Evolutionary conservation across 805 yeast genomes (phyloP), one percentile per base, ranked within the genome.

Genomic region (Sungouiella thailandica): DNA sequence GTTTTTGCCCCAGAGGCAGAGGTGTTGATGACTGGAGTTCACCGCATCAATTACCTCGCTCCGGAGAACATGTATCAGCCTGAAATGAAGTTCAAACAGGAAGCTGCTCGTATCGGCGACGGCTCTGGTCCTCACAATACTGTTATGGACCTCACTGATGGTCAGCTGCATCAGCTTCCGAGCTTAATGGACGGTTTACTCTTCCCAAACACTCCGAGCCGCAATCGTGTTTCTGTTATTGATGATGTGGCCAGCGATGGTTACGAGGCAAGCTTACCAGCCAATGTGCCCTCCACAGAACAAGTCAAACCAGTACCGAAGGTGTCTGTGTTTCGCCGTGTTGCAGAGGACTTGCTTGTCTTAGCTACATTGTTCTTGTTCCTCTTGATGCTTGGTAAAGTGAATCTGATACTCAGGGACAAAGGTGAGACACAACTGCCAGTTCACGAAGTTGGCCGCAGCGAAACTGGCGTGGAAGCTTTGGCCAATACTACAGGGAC

Each of bases 261-360:
- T 9, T 19, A 19, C 22, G 8, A 19, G 7, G 8, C 22, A 19
- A 9, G 9, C 8, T 7, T 19, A 7, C 22, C 22, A 7, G 22
- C 22, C 9, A 9, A 19, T 19, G 12, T 29, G 4, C 31, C 17
- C 14, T 18, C 22, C 10, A 34, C 38, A 12, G 35, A 24, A 16
- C n/a, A n/a, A n/a, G n/a, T n/a, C n/a, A n/a, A n/a, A n/a, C n/a
- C n/a, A n/a, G 9, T 9, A 9, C 22, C 7, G 7, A 19, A 19
- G 22, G 31, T 43, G 29, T 37, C 33, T 13, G 26, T 65, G 25
- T 28, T 37, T 25, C 41, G 52, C 10, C 52, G 74, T 37, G 50
- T 69, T 4, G 49, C 68, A 34, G 82, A 76, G 44, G 78, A 76
- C 44, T 58, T 73, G n/a, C 43, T 68, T 4, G 72, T 73, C 12